Conservation (phyloP, 2,329 filamentous ascomycete species). For the Cryphonectria radicalis region DNA sequence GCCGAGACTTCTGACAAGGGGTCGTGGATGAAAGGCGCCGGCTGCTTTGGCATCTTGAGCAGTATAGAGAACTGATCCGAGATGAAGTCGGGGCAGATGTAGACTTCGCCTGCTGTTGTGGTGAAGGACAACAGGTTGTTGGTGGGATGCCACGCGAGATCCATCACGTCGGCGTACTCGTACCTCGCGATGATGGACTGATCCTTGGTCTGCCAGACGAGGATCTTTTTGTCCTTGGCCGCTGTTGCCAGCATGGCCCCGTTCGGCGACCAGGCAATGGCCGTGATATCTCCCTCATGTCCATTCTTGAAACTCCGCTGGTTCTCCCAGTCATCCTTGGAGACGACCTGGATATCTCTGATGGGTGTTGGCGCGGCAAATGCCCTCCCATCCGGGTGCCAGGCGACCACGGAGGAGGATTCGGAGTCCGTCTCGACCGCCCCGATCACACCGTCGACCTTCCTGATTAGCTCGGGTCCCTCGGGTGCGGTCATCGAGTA, state of each 20-base stretch:
- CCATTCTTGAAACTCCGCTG: constrained; percentile 79
- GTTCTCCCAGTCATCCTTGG: constrained; percentile 86
- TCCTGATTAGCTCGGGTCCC: constrained; percentile 76
- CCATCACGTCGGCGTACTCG: constrained; percentile 82
- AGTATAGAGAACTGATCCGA: constrained; percentile 60
- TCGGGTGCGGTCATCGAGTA: constrained; percentile 77
- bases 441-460: constrained; percentile 84
- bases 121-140: constrained; percentile 91
- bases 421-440: constrained; percentile 78
- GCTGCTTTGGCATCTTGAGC: constrained; percentile 65
- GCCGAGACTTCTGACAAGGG: constrained; percentile 71
- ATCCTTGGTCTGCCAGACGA: constrained; percentile 88
- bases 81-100: constrained; percentile 78
- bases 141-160: constrained; percentile 87
- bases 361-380: constrained; percentile 86
- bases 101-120: constrained; percentile 89
- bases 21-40: constrained; percentile 85
- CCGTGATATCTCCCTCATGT: constrained; percentile 83
- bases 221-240: constrained; percentile 68
- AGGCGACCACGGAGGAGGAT: constrained; percentile 73
- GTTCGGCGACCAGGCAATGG: constrained; percentile 92
- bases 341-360: constrained; percentile 83
- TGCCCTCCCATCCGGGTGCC: constrained; percentile 93
- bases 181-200: constrained; percentile 79
- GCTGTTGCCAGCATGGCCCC: constrained; percentile 81